Percentiles rank a stretch among this genome's conserved stretches.
Conservation (phyloP, 140 eudicot species). For the Cichorium intybus region DNA sequence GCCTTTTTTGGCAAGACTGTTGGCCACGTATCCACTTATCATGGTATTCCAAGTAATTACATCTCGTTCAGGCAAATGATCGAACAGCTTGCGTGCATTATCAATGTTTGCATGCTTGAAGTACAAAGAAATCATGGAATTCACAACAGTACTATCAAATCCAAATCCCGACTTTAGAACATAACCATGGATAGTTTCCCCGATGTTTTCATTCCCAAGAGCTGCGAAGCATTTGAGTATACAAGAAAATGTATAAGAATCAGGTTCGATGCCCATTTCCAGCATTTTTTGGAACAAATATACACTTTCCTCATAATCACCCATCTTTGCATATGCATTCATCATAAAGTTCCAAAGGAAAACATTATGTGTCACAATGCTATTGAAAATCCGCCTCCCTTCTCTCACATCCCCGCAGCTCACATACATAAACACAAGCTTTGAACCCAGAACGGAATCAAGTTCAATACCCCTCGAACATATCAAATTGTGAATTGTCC, state of each 20-base stretch:
- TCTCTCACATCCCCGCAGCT: constrained; percentile 59
- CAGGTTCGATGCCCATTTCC: constrained; percentile 44
- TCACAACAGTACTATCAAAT: constrained; percentile 43
- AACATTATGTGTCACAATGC: constrained; percentile 43
- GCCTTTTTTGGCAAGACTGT: constrained; percentile 39
- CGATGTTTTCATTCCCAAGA: constrained; percentile 29
- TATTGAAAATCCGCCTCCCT: constrained; percentile 51
- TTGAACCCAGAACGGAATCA: constrained; percentile 47
- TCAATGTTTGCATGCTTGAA: constrained; percentile 35
- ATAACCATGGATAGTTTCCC: constrained; percentile 48
- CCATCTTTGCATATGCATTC: constrained; percentile 54
- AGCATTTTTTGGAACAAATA: constrained; percentile 42
- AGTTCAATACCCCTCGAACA: constrained; percentile 25
- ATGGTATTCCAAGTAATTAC: constrained; percentile 55
- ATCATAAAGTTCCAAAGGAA: constrained; percentile 69
- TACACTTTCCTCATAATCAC: constrained; percentile 47
- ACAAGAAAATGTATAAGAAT: constrained; percentile 55
- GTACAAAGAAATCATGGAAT: constrained; percentile 51
- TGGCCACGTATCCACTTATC: constrained; percentile 63
- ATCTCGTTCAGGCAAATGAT: constrained; percentile 55
- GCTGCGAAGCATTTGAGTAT: constrained; percentile 50
- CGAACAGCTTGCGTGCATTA: constrained; percentile 57
- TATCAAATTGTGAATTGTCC: constrained; percentile 41
- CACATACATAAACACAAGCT: constrained; percentile 76
- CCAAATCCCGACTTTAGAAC: constrained; percentile 46